Evolutionary conservation across 75 land plant species (phyloP), one percentile per base, ranked within the genome.

Genomic region (Gnetum montanum): DNA sequence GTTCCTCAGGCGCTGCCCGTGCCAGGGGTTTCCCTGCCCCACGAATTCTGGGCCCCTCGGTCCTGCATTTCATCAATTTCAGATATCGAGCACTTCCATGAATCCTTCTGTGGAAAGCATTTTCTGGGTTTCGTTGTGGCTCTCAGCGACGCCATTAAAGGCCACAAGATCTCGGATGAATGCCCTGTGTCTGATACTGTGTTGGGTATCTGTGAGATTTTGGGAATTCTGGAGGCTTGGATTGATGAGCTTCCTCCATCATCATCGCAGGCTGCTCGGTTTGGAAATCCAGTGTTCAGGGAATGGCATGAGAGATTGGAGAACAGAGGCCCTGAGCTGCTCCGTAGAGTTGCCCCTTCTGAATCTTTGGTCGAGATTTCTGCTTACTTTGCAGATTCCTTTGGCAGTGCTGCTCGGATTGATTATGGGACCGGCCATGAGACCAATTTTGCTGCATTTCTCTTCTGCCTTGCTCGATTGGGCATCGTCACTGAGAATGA

Each of bases 351-450:
- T 28, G 46, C 80, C 31, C 69, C 78, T 0, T 67, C 57, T 6
- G 38, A 54, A 1, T 75, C 85, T 7, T 36, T 57, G 6, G 63
- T 60, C 5, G 98, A 94, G 60, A 34, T 89, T 41, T 67, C 74
- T 18, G 88, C 91, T 22, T 94, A 94, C 60, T 78, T 94, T 54
- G 51, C 70, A 8, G 98, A 94, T 48, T 85, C 90, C 49, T 94
- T 94, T 61, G 98, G 98, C 15, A 94, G 86, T 40, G 57, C 96
- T 6, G 65, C 64, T 8, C 49, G 98, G 1, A 94, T 94, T 44
- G 98, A 94, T 51, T 94, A 85, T 37, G 98, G 98, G 4, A 94
- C 98, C 11, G 98, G 98, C 6, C 98, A 94, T 54, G 98, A 94
- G 65, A 79, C 91, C 23, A 89, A 94, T 62, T 94, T 94, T 65